A percentile compares a stretch with the other conserved stretches of the same genome.
Conservation (phyloP, 208 protist species). For the Trypanosoma avium region DNA sequence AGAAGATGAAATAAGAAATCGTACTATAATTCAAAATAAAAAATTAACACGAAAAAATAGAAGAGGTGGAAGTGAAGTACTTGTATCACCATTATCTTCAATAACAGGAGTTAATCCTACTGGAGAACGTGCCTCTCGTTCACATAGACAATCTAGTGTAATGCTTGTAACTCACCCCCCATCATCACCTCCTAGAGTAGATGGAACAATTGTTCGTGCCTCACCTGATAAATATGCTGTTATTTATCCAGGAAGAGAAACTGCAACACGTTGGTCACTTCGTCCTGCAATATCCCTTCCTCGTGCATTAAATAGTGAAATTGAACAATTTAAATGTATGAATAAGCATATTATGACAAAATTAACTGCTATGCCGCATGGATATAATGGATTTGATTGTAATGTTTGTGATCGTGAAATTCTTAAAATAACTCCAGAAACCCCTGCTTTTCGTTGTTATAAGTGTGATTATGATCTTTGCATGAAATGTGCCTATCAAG, state of each 20-base stretch:
- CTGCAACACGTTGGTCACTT: constrained; percentile 72
- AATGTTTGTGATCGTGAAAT: constrained; percentile 86
- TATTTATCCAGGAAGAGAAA: constrained; percentile 72
- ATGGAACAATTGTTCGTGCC: constrained; percentile 53
- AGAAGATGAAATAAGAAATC: constrained; percentile 38
- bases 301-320: constrained; percentile 56
- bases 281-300: constrained; percentile 73
- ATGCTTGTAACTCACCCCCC: constrained; percentile 30
- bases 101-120: neutral
- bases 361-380: constrained; percentile 75
- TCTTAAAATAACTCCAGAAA: constrained; percentile 62
- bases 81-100: constrained; percentile 34
- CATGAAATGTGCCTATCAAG: constrained; percentile 75
- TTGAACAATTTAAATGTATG: constrained; percentile 60
- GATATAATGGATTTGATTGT: constrained; percentile 89
- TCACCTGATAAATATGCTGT: constrained; percentile 77
- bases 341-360: constrained; percentile 88
- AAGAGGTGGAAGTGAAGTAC: constrained; percentile 52
- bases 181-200: constrained; percentile 11
- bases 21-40: constrained; percentile 20
- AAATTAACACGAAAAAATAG: constrained; percentile 8
- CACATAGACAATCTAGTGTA: constrained; percentile 43
- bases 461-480: constrained; percentile 92
- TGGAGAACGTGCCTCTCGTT: constrained; percentile 22
- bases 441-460: constrained; percentile 79